These are phyloP conservation scores for Geosiphon pyriformis DNA, from an alignment of 192 early-diverging fungal species.

Conservation along the genomic window DNA sequence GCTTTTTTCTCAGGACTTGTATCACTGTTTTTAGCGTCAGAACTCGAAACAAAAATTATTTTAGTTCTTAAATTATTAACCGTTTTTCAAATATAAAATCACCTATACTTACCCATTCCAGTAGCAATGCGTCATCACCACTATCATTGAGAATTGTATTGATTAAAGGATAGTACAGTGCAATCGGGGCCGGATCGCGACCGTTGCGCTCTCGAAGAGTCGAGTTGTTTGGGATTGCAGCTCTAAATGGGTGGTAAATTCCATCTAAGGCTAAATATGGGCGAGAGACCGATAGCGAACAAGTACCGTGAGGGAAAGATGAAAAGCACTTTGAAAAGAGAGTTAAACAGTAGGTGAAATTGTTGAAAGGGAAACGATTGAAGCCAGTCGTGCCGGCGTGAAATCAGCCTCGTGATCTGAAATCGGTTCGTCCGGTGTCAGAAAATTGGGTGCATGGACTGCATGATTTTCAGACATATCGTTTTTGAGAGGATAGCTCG, in stretches of 20 bases:
- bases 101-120: slow-evolving; percentile 8
- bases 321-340: slow-evolving; percentile 60
- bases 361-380: slow-evolving; percentile 73
- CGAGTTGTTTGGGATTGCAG: slow-evolving; percentile 73
- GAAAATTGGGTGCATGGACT: no score
- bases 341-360: slow-evolving; percentile 65
- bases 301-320: slow-evolving; percentile 68
- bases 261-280: slow-evolving; percentile 39
- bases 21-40: slow-evolving; percentile 7
- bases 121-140: background rate
- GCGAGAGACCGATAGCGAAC: slow-evolving; percentile 47
- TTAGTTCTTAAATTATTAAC: no score
- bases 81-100: background rate
- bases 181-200: no score
- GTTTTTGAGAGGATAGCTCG: background rate
- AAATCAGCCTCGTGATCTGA: slow-evolving; percentile 49
- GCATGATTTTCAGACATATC: background rate
- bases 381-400: slow-evolving; percentile 46
- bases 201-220: slow-evolving; percentile 61
- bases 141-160: background rate
- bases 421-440: no score
- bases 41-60: no score
- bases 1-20: slow-evolving; percentile 8
- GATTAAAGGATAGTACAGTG: slow-evolving; percentile 3
- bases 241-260: slow-evolving; percentile 74